Base-by-base conservation (phyloP, 345 rosid genomes). In the Corchorus capsularis region DNA sequence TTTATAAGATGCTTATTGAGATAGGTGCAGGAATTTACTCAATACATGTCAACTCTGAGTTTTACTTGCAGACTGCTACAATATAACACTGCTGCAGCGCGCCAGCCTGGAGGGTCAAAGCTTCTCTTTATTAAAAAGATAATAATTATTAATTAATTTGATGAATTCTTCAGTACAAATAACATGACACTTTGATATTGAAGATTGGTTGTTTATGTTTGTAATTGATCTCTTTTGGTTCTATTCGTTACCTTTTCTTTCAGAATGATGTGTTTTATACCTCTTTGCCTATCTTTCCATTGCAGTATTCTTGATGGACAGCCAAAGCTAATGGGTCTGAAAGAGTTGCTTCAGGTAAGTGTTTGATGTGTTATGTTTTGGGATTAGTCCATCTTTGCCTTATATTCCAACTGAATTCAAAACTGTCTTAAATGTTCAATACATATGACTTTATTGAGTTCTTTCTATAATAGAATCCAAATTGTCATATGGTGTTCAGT, bases 271-370 rank as follows among this genome's bases (percentile, higher is more conserved):
- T 49, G 27, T 27, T 69, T 13, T 52, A 43, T 76, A 35, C 37
- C 19, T 19, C 15, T 6, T 27, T 78, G 22, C 57, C 69, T 79
- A 77, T 60, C 57, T 79, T 86, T 79, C 6, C 73, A 22, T 63
- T 35, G 35, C 89, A 95, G 99, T 66, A 93, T 95, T 85, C 84
- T 89, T 57, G 75, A 91, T 82, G 98, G 97, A 79, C 96, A 93
- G 57, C 99, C 99, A 7, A 95, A 88, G 85, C 96, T 64, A 82
- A 93, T 93, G 97, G 97, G 99, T 43, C 79, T 95, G 69, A 90
- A 89, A 84, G 98, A 93, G 61, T 46, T 95, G 78, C 96, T 95
- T 82, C 92, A 95, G 97, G 99, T 93, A 80, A 85, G 72, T 16
- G 27, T 27, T 27, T 27, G 43, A 37, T 71, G 74, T 35, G 37